Evolutionary conservation across 768 basidiomycete species (phyloP), one percentile per base, ranked within the genome.

Genomic region (Amanita phalloides): DNA sequence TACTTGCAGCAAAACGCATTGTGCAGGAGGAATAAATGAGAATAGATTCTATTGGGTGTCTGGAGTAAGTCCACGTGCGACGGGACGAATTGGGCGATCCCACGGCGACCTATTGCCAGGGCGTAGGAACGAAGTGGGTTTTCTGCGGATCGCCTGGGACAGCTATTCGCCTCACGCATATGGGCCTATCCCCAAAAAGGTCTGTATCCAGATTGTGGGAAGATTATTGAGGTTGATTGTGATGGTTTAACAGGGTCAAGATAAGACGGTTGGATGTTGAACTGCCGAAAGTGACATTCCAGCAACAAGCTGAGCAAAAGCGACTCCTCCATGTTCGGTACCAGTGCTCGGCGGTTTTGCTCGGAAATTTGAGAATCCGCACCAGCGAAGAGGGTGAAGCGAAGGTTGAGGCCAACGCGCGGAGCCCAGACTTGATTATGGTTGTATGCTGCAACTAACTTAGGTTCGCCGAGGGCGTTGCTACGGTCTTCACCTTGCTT

Each of bases 141-240:
- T 67, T 67, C 62, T 67, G 68, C 69, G 69, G 69, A 70, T 69
- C 68, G 65, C 49, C 55, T 57, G 62, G 67, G 46, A 53, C 48
- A 53, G 50, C 54, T 54, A 56, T n/a, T 41, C 11, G 39, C 14
- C 49, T 26, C 47, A 48, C 52, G 61, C 59, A 48, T 63, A 30
- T 2, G 64, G 66, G 66, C 59, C 61, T 55, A 66, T 56, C 60
- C 17, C 60, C 49, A 52, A 48, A 55, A 42, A 59, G 58, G 54
- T 53, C 58, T 59, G 55, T 59, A 63, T 61, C 58, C 58, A 51
- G 54, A 54, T 58, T 62, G 58, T 57, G 54, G 45, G 53, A 42
- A 60, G 58, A 55, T 54, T 20, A 17, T 35, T 25, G 28, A 37
- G 35, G 35, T 36, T 36, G 11, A 36, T 36, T n/a, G 14, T 38